A percentile compares a stretch with the other conserved stretches of the same genome.
These are phyloP conservation scores for Phytophthora syringae DNA, from an alignment of 352 stramenopile species.

Conservation along the genomic window DNA sequence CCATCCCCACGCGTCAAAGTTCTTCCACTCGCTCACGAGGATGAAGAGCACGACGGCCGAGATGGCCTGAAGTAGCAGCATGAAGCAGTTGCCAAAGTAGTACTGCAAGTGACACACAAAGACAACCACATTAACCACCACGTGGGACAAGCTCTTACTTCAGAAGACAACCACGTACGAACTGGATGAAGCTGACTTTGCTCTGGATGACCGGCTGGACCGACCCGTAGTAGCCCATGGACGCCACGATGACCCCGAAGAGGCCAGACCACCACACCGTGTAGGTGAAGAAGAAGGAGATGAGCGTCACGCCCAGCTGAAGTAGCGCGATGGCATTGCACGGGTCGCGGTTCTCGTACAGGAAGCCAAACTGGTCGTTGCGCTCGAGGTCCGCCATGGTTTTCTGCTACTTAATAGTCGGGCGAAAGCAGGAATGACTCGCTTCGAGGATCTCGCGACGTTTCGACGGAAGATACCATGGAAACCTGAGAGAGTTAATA, in stretches of 20 bases:
- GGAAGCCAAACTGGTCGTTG: constrained; percentile 74
- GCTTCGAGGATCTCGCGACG: constrained; percentile 26
- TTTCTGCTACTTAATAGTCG: constrained; percentile 5
- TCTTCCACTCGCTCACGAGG: constrained; percentile 78
- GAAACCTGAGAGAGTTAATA: neutral
- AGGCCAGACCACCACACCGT: constrained; percentile 82
- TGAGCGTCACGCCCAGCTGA: constrained; percentile 67
- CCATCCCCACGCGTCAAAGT: constrained; percentile 80
- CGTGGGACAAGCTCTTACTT: too few species aligned
- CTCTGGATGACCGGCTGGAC: constrained; percentile 85
- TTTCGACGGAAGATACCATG: constrained; percentile 32
- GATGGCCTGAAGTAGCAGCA: constrained; percentile 75
- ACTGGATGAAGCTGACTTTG: constrained; percentile 91
- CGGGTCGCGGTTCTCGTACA: constrained; percentile 86
- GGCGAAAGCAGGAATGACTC: constrained; percentile 29
- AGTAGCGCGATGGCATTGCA: constrained; percentile 85
- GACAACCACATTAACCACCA: neutral
- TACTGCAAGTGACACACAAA: constrained; percentile 47
- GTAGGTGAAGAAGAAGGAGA: constrained; percentile 86
- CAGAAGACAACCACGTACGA: constrained; percentile 73
- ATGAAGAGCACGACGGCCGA: constrained; percentile 79
- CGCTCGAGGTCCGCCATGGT: constrained; percentile 77
- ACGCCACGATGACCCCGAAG: constrained; percentile 79
- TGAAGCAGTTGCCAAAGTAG: constrained; percentile 90
- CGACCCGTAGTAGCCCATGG: constrained; percentile 85